A percentile compares a stretch with the other conserved stretches of the same genome.
Conservation (phyloP, 2,329 filamentous ascomycete genomes). For the Didymella exigua region DNA sequence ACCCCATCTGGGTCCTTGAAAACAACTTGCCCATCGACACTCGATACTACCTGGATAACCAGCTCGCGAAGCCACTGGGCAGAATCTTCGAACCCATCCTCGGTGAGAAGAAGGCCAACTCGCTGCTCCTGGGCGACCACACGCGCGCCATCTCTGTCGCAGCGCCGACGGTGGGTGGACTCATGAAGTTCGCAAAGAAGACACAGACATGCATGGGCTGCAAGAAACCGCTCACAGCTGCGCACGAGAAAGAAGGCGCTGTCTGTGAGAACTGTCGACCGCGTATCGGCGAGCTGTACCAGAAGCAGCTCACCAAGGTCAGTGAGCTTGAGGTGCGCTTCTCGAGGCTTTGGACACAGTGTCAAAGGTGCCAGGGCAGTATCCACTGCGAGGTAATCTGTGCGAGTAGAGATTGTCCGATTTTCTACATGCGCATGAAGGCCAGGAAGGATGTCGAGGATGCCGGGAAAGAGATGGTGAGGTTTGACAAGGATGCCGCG, state of each 20-base stretch:
- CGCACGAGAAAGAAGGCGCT: constrained; percentile 80
- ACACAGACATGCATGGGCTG: constrained; percentile 98
- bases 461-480: constrained; percentile 82
- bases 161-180: constrained; percentile 84
- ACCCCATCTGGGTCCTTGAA: constrained; percentile 95
- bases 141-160: constrained; percentile 94
- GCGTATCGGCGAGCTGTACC: constrained; percentile 89
- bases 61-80: constrained; percentile 89
- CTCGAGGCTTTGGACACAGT: constrained; percentile 94
- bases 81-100: constrained; percentile 98
- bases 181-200: constrained; percentile 99
- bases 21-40: constrained; percentile 98
- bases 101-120: constrained; percentile 87
- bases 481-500: constrained; percentile 86
- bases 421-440: constrained; percentile 99
- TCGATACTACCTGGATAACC: constrained; percentile 98
- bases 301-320: constrained; percentile 84
- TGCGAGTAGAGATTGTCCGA: constrained; percentile 93
- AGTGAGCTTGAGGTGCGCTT: constrained; percentile 94
- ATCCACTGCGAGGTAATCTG: constrained; percentile 99
- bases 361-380: constrained; percentile 95
- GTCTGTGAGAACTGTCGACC: constrained; percentile 87
- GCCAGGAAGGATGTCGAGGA: constrained; percentile 99
- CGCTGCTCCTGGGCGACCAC: constrained; percentile 87
- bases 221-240: constrained; percentile 88